phyloP scores from a whole-genome alignment of 2,329 filamentous ascomycete species.

The Tympanopsis confertula region DNA sequence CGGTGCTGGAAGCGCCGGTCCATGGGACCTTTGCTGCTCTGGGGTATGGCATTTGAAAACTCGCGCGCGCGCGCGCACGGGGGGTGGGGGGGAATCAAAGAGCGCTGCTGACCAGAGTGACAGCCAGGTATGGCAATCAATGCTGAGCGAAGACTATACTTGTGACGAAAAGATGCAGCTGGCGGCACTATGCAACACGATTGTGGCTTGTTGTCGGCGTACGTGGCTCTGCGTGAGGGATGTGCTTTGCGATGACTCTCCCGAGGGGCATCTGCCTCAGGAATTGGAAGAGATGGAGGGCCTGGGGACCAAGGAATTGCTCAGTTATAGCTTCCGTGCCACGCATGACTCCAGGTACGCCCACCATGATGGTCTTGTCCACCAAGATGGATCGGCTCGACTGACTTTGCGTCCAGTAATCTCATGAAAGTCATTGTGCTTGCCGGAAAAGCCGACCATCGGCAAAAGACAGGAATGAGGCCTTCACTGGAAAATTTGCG shows the following conservation, averaged over 20 bases:
- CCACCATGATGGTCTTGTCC: background rate
- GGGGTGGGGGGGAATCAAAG: slow-evolving; percentile 4
- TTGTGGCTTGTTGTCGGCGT: slow-evolving; percentile 48
- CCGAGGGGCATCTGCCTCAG: slow-evolving; percentile 74
- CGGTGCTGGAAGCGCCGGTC: slow-evolving; percentile 54
- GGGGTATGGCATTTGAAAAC: slow-evolving; percentile 27
- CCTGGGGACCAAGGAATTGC: slow-evolving; percentile 71
- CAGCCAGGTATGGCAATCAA: slow-evolving; percentile 41
- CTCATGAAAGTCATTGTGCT: slow-evolving; percentile 53
- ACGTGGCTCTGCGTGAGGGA: slow-evolving; percentile 69
- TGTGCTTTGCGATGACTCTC: slow-evolving; percentile 84
- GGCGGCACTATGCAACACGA: slow-evolving; percentile 33
- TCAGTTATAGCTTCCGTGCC: slow-evolving; percentile 91
- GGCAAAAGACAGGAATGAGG: slow-evolving; percentile 27
- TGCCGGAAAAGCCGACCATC: slow-evolving; percentile 35
- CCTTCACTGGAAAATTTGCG: slow-evolving; percentile 44
- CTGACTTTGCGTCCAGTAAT: slow-evolving; percentile 39
- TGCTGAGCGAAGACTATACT: slow-evolving; percentile 26
- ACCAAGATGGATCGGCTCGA: background rate
- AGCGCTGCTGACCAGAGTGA: slow-evolving; percentile 2
- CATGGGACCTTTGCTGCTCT: slow-evolving; percentile 62
- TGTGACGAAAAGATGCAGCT: slow-evolving; percentile 21
- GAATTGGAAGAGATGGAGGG: slow-evolving; percentile 63
- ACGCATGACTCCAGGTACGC: slow-evolving; percentile 82
- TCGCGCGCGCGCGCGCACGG: slow-evolving; percentile 11